Conservation (phyloP, 2,329 filamentous ascomycete genomes). For the Penicillium sclerotiorum region DNA sequence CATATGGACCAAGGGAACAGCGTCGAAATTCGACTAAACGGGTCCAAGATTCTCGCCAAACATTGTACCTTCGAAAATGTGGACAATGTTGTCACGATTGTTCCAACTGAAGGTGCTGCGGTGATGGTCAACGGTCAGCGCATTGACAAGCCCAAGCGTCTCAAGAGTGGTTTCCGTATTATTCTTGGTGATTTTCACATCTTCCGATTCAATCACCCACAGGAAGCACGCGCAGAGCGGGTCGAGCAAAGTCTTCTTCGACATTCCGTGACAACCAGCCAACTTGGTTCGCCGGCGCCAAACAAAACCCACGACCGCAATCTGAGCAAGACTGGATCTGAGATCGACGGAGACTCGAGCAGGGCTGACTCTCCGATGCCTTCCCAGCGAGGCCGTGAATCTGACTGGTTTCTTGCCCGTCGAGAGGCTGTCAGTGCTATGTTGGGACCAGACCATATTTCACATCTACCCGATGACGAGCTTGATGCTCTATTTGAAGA, state of each 20-base stretch:
- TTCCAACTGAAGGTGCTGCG: conserved; percentile 86
- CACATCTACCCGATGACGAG: conserved; percentile 88
- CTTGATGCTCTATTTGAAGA: conserved; percentile 92
- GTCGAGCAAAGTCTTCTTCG: conserved; percentile 85
- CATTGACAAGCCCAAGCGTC: conserved; percentile 78
- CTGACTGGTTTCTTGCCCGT: conserved; percentile 92
- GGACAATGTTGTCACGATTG: conserved; percentile 88
- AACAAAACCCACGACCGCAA: conserved; percentile 72
- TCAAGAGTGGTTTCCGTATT: conserved; percentile 90
- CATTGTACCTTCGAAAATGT: conserved; percentile 94
- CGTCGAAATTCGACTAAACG: conserved; percentile 90
- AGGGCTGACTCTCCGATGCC: conserved; percentile 79
- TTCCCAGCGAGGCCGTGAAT: conserved; percentile 69
- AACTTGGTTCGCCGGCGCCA: conserved; percentile 67
- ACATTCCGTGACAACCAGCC: conserved; percentile 71
- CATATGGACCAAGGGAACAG: conserved; percentile 84
- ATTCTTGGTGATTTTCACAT: conserved; percentile 99
- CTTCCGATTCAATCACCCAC: conserved; percentile 95
- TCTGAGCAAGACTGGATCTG: conserved; percentile 77
- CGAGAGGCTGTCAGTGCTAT: conserved; percentile 91
- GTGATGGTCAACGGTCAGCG: conserved; percentile 98
- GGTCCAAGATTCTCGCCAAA: conserved; percentile 85
- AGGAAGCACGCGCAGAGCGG: conserved; percentile 90
- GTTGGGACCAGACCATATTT: conserved; percentile 85
- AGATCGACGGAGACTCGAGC: conserved; percentile 71